A percentile compares a stretch with the other conserved stretches of the same genome.
Conservation (phyloP, 2,329 filamentous ascomycete species). For the Fusarium sp. region DNA sequence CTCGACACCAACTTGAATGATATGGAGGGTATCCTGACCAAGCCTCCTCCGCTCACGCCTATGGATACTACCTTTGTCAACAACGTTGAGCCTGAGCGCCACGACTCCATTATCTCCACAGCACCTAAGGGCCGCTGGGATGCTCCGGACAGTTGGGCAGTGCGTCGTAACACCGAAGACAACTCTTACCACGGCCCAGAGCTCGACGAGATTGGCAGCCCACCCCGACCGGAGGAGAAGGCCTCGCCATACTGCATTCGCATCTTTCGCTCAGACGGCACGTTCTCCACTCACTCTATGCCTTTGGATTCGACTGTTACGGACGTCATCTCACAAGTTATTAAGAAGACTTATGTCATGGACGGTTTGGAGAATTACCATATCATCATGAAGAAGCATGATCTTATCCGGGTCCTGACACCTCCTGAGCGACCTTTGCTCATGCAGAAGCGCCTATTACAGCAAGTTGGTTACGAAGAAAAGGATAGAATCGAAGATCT, state of each 20-base stretch:
- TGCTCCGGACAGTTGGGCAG: slow-evolving; percentile 96
- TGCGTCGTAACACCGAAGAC: slow-evolving; percentile 79
- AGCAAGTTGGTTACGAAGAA: slow-evolving; percentile 91
- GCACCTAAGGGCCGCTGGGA: slow-evolving; percentile 78
- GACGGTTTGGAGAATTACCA: slow-evolving; percentile 95
- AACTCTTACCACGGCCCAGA: slow-evolving; percentile 68
- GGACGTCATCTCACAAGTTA: slow-evolving; percentile 89
- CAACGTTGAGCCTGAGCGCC: slow-evolving; percentile 58
- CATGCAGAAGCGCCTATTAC: slow-evolving; percentile 90
- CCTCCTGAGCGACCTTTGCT: slow-evolving; percentile 84
- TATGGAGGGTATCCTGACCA: slow-evolving; percentile 90
- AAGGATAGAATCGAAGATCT: slow-evolving; percentile 91
- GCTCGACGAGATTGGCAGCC: slow-evolving; percentile 74
- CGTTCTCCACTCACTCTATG: slow-evolving; percentile 92
- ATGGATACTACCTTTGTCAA: slow-evolving; percentile 69
- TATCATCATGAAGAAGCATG: slow-evolving; percentile 94
- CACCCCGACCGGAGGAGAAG: slow-evolving; percentile 79
- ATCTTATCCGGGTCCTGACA: slow-evolving; percentile 84
- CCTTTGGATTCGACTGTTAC: slow-evolving; percentile 84
- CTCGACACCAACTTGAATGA: slow-evolving; percentile 90
- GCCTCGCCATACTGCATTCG: slow-evolving; percentile 88
- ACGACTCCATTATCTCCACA: slow-evolving; percentile 51
- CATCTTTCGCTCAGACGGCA: slow-evolving; percentile 92
- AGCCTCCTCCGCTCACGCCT: slow-evolving; percentile 76
- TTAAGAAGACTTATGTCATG: slow-evolving; percentile 93